Conservation (phyloP, 75 land plant genomes). For the Ceratopteris richardii region DNA sequence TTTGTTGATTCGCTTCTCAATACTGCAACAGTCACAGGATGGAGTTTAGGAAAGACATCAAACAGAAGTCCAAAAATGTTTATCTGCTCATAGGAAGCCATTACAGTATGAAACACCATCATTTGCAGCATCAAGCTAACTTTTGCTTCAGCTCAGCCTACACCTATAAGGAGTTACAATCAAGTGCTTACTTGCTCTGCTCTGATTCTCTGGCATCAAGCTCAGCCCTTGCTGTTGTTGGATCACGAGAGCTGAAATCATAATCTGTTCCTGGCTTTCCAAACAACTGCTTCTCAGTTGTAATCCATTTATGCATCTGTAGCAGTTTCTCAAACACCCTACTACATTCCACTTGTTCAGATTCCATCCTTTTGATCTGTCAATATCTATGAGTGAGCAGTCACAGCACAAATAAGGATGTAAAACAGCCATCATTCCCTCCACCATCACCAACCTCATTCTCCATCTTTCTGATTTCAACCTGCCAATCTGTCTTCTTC, state of each 20-base stretch:
- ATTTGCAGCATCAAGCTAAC: too few species aligned
- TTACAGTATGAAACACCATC: too few species aligned
- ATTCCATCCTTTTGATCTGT: slow-evolving; percentile 83
- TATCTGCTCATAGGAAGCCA: too few species aligned
- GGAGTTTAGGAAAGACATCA: too few species aligned
- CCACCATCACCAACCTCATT: slow-evolving; percentile 71
- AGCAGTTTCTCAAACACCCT: slow-evolving; percentile 58
- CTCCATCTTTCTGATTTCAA: slow-evolving; percentile 83
- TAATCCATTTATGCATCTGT: slow-evolving; percentile 90
- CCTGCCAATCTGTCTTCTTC: slow-evolving; percentile 56
- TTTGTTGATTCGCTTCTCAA: slow-evolving; percentile 95
- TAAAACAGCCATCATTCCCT: too few species aligned
- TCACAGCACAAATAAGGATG: too few species aligned
- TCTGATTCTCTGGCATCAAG: slow-evolving; percentile 67
- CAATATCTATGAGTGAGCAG: neutral
- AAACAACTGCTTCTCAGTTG: slow-evolving; percentile 82
- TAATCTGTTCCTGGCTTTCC: slow-evolving; percentile 93
- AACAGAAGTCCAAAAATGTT: too few species aligned
- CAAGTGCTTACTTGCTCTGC: slow-evolving; percentile 45
- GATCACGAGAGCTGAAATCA: slow-evolving; percentile 73
- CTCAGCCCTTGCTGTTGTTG: slow-evolving; percentile 55
- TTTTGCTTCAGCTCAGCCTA: too few species aligned
- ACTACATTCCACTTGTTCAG: slow-evolving; percentile 73
- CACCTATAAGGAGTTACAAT: too few species aligned
- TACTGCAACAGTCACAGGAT: slow-evolving; percentile 36